phyloP scores from a whole-genome alignment of 2,329 filamentous ascomycete species.

The Bipolaris sorokiniana region DNA sequence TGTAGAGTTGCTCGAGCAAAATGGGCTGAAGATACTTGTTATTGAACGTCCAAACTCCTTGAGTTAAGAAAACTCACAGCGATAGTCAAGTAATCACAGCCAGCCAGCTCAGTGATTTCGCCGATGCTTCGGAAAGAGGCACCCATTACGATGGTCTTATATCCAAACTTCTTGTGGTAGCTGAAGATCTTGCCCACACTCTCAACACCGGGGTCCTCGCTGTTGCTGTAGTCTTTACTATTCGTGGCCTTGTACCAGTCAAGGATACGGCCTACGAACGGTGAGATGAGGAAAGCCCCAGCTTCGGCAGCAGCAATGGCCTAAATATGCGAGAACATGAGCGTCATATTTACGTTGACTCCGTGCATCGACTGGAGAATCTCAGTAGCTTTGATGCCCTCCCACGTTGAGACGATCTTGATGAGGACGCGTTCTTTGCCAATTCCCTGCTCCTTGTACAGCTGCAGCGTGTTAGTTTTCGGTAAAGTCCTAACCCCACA shows the following conservation, averaged over 20 bases:
- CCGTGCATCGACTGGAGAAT: conserved; percentile 94
- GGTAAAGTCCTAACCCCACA: no score
- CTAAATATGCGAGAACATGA: conserved; percentile 96
- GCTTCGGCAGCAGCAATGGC: conserved; percentile 96
- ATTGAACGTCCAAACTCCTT: conserved; percentile 8
- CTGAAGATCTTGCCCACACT: conserved; percentile 95
- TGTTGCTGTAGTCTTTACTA: conserved; percentile 89
- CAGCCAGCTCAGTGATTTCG: conserved; percentile 97
- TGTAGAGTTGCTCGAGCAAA: conserved; percentile 91
- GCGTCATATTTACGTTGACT: conserved; percentile 98
- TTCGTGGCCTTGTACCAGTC: conserved; percentile 98
- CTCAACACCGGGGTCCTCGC: conserved; percentile 95
- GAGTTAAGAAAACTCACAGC: conserved; percentile 66
- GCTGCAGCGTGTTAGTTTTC: conserved; percentile 60
- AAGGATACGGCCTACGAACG: conserved; percentile 98
- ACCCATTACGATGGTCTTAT: conserved; percentile 99
- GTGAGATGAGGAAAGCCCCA: conserved; percentile 94
- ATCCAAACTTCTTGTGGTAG: conserved; percentile 99
- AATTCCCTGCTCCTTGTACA: conserved; percentile 92
- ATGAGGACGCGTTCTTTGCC: conserved; percentile 93
- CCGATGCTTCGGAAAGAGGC: conserved; percentile 96
- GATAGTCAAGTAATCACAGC: conserved; percentile 99
- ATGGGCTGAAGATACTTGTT: conserved; percentile 69
- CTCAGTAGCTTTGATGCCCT: conserved; percentile 98
- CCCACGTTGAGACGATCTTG: conserved; percentile 99